Percentiles rank a stretch among this genome's conserved stretches.
Evolutionary conservation across 805 yeast species (phyloP).

Genomic region (Spathaspora passalidarum): DNA sequence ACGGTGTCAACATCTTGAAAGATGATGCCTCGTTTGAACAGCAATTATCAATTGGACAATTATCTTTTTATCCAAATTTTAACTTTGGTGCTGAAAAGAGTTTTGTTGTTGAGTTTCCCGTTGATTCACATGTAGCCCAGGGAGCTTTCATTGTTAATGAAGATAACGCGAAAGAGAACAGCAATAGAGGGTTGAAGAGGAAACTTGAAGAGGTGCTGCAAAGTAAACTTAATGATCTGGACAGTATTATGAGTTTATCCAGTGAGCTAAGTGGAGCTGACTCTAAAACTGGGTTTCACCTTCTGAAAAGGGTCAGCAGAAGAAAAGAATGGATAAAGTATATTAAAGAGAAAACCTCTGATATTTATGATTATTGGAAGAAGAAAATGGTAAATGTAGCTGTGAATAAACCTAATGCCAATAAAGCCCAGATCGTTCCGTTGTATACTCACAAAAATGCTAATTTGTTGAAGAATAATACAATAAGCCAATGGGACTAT

Average conservation of each 20-base stretch:
- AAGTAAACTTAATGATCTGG: no score
- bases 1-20: background rate
- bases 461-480: background rate
- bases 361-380: background rate
- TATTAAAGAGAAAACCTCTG: background rate
- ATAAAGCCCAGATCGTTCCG: background rate
- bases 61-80: background rate
- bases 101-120: background rate
- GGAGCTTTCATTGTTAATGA: background rate
- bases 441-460: slow-evolving; percentile 2
- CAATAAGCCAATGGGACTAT: background rate
- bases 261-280: background rate
- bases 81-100: background rate
- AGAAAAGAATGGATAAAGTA: background rate
- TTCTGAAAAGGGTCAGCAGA: background rate
- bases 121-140: background rate
- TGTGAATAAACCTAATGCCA: no score
- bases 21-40: slow-evolving; percentile 5
- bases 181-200: no score
- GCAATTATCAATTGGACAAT: background rate
- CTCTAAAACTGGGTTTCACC: background rate
- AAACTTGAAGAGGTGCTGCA: no score
- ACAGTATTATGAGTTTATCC: background rate
- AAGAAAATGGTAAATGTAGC: background rate
- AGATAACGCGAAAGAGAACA: no score